Evolutionary conservation across 2,329 filamentous ascomycete species (phyloP), one percentile per base, ranked within the genome.

Genomic region (Tolypocladium album): DNA sequence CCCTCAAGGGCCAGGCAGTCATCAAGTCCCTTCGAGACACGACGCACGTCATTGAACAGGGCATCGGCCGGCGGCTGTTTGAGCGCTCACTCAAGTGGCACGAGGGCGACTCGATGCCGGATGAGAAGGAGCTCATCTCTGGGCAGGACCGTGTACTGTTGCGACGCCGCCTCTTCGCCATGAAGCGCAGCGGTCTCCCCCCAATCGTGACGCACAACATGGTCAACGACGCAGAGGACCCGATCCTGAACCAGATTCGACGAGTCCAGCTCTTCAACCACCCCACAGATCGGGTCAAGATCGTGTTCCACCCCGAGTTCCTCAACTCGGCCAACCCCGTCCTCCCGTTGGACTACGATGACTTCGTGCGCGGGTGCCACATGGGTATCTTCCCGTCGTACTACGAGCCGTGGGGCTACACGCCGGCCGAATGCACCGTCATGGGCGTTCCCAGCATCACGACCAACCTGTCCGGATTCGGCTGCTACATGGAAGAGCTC

Each of bases 371-470:
- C 59, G 94, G 94, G 65, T 97, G 93, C 47, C 93, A 99, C 75
- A 78, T 99, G 70, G 94, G 94, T 68, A 86, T 99, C 60, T 99
- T 99, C 77, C 83, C 93, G 31, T 97, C 94, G 3, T 97, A 97
- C 83, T 99, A 99, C 74, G 94, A 99, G 78, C 94, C 94, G 11
- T 99, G 94, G 94, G 94, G 94, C 55, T 99, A 99, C 76, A 99
- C 94, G 2, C 94, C 93, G 0, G 93, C 94, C 58, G 94, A 97
- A 75, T 99, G 94, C 75, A 97, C 94, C 0, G 94, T 97, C 64
- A 97, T 97, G 94, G 94, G 94, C 68, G 92, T 99, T 47, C 94
- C 94, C 52, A 96, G 91, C 75, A 97, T 99, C 76, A 97, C 94
- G 13, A 97, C 93, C 36, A 99, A 99, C 75, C 79, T 99, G 53